Evolutionary conservation across 2,329 filamentous ascomycete species (phyloP).

Genomic region (Phyllosticta citribraziliensis): DNA sequence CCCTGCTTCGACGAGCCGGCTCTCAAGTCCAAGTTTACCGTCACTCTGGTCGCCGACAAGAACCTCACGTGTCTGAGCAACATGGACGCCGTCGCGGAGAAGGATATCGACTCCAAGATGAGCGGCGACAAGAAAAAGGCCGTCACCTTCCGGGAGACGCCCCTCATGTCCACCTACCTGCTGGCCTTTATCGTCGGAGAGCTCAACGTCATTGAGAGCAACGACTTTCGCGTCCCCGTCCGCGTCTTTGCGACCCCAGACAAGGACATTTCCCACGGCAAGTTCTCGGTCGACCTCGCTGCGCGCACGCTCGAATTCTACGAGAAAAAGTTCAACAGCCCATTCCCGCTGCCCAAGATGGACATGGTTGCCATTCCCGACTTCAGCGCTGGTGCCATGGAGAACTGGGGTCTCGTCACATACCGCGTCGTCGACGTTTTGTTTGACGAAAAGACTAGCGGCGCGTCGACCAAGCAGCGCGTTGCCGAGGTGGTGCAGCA

Average conservation of each 20-base stretch:
- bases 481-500: slow-evolving; percentile 95
- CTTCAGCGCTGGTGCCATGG: slow-evolving; percentile 93
- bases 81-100: slow-evolving; percentile 87
- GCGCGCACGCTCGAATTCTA: slow-evolving; percentile 88
- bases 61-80: slow-evolving; percentile 87
- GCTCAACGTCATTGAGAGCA: slow-evolving; percentile 87
- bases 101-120: slow-evolving; percentile 54
- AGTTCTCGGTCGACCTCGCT: slow-evolving; percentile 82
- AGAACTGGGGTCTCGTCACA: slow-evolving; percentile 95
- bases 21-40: slow-evolving; percentile 87
- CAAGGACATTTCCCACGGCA: slow-evolving; percentile 80
- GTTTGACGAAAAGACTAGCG: slow-evolving; percentile 83
- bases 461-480: slow-evolving; percentile 80
- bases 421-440: slow-evolving; percentile 88
- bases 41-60: slow-evolving; percentile 85
- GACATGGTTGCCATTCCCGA: slow-evolving; percentile 95
- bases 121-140: slow-evolving; percentile 63
- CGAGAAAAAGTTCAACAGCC: slow-evolving; percentile 83
- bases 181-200: slow-evolving; percentile 90
- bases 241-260: slow-evolving; percentile 90
- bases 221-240: slow-evolving; percentile 81
- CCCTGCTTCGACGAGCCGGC: slow-evolving; percentile 98
- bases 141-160: slow-evolving; percentile 85
- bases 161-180: slow-evolving; percentile 92
- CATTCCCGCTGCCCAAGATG: slow-evolving; percentile 87